Evolutionary conservation across 2,329 filamentous ascomycete species (phyloP), one percentile per base, ranked within the genome.

Genomic region (Aspergillus sp.): DNA sequence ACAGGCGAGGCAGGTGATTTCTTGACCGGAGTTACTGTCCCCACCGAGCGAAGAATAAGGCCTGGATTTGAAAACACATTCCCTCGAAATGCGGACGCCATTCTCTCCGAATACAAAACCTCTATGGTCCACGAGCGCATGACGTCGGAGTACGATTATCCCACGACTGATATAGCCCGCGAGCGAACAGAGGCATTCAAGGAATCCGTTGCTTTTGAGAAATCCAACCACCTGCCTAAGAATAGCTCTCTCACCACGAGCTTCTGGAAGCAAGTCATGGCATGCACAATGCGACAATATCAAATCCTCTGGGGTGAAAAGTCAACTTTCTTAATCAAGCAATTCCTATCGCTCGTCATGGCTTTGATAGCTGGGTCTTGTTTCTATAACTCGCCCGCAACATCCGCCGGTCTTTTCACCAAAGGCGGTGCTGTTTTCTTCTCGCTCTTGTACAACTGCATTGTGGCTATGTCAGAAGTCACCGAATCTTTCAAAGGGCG

Each of bases 241-340:
- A 76, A 72, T 22, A 87, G 84, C 9, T 80, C 85, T 0, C 71
- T 86, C 54, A 89, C 84, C 0, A 80, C 83, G 2, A 76, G 78
- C 14, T 85, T 87, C 63, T 24, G 64, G 0, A 72, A 73, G 0
- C 86, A 90, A 66, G 78, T 89, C 18, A 80, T 76, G 22, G 80
- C 85, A 1, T 84, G 82, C 58, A 71, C 87, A 9, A 75, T 71
- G 12, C 81, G 87, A 5, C 86, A 89, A 63, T 89, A 88, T 62
- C 85, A 88, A 64, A 85, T 89, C 36, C 64, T 89, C 2, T 84
- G 81, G 78, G 86, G 86, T 49, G 86, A 90, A 71, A 87, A 86
- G 64, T 78, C 83, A 0, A 86, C 85, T 0, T 84, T 88, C 47
- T 63, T 86, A 60, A 85, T 88, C 72, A 87, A 87, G 69, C 85